Percentiles rank a stretch among this genome's conserved stretches.
Conservation (phyloP, 352 stramenopile species). For the Phytophthora litchii region DNA sequence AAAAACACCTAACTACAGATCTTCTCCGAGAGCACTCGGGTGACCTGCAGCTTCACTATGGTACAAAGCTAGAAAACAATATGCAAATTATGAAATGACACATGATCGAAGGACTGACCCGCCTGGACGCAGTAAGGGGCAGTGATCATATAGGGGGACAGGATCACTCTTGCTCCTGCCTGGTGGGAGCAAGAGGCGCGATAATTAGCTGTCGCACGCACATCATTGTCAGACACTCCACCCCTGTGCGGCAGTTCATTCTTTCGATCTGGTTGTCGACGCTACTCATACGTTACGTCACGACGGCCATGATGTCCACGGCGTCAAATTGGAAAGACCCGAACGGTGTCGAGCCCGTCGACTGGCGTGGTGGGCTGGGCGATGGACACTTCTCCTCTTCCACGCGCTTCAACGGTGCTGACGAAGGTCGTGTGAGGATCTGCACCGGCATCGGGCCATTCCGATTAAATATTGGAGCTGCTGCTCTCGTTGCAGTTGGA, state of each 20-base stretch:
- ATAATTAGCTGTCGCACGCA: constrained; percentile 20
- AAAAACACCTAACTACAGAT: constrained; percentile 82
- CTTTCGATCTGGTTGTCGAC: constrained; percentile 32
- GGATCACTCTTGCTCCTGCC: constrained; percentile 32
- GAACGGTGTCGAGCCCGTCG: constrained; percentile 46
- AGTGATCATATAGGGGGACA: constrained; percentile 14
- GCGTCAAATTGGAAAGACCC: constrained; percentile 82
- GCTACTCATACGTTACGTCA: constrained; percentile 58
- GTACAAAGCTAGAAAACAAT: constrained; percentile 66
- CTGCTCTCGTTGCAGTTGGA: constrained; percentile 25
- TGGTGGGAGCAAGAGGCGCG: constrained; percentile 28
- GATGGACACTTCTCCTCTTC: constrained; percentile 52
- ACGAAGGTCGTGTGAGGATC: constrained; percentile 47
- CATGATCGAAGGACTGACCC: constrained; percentile 29
- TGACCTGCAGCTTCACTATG: constrained; percentile 51
- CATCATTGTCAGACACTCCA: constrained; percentile 15
- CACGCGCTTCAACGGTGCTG: constrained; percentile 54
- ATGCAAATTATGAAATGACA: constrained; percentile 47
- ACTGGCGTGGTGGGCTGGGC: constrained; percentile 47
- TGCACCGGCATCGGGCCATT: constrained; percentile 50
- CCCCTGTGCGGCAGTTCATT: constrained; percentile 15
- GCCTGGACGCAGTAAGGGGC: constrained; percentile 10
- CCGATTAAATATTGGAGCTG: constrained; percentile 59
- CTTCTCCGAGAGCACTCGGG: constrained; percentile 19
- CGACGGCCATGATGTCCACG: constrained; percentile 89